Percentiles rank a stretch among this genome's conserved stretches.
These are phyloP conservation scores for Tetracentron sinense DNA, from an alignment of 164 flowering plant genomes.

Conservation along the genomic window DNA sequence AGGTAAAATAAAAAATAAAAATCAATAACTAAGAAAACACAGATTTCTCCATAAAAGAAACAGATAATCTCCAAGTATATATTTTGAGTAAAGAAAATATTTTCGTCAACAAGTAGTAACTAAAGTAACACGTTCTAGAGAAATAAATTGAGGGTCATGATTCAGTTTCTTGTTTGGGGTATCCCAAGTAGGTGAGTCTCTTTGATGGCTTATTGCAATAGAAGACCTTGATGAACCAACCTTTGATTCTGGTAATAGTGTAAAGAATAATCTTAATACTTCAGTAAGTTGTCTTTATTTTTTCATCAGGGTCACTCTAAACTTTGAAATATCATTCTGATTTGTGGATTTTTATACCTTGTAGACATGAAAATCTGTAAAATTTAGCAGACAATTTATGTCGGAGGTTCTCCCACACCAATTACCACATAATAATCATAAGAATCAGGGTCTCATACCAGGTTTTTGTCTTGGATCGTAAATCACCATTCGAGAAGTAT, in stretches of 20 bases:
- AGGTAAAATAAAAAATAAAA: no score
- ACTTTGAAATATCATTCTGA: background rate
- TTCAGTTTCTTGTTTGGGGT: no score
- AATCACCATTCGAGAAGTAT: constrained; percentile 63
- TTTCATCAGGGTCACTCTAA: background rate
- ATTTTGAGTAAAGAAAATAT: no score
- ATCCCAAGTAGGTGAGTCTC: no score
- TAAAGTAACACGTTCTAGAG: no score
- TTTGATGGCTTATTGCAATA: background rate
- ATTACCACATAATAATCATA: background rate
- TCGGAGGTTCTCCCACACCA: background rate
- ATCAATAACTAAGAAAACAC: no score
- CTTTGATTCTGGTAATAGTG: background rate
- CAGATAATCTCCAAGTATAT: no score
- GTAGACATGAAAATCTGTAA: background rate
- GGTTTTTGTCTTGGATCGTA: constrained; percentile 74
- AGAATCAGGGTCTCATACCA: constrained; percentile 40
- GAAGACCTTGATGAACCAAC: background rate
- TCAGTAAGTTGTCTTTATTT: no score
- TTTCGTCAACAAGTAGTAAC: no score
- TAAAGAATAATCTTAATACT: no score
- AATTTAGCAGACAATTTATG: background rate
- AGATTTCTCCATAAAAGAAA: no score
- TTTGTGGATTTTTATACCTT: background rate
- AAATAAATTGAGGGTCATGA: no score